Base-by-base conservation (phyloP, 192 early-diverging fungal species). In the Backusella morwellensis region DNA sequence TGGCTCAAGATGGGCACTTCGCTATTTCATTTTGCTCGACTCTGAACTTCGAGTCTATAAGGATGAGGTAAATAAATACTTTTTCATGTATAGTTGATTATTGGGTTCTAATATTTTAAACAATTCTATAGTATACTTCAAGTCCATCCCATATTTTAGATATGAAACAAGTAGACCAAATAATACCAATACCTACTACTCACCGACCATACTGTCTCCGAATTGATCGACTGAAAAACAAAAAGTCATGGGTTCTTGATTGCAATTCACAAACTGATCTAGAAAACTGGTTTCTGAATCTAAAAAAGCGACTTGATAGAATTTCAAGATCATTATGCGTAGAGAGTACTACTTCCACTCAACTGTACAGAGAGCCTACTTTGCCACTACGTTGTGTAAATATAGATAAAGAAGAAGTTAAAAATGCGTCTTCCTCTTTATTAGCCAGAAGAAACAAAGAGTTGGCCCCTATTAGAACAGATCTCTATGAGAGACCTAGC, bases 31-130 rank as follows among this genome's bases (percentile, higher is more conserved):
- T 26, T 74, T 79, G 29, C 73, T 79, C 19, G 72, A 74, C 36
- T 70, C 72, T 56, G 77, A 79, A 42, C 36, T 79, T 8, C 66
- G 77, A 14, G 63, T 74, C 19, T 79, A 79, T 70, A 79, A 79
- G 35, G 67, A 68, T 70, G 68, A 70, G 23, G 56, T 63, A 63
- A 26, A n/a, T 29, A 14, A 63, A 63, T 12, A 56, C 15, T 44
- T 44, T 44, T 59, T 23, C 21, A 29, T 12, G 7, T 23, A 63
- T 29, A 63, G 23, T 0, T 14, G n/a, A 29, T 63, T 63, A 12
- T 63, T 26, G 4, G 5, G 5, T 44, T 44, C 42, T 44, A 44
- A 44, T 6, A 17, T 17, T 44, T 14, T 63, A 50, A 50, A 50
- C 12, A 63, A 63, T 63, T 14, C 14, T 12, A 29, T 63, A 63